Evolutionary conservation across 2,329 filamentous ascomycete species (phyloP), one percentile per base, ranked within the genome.

Genomic region (Fusarium scirpi): DNA sequence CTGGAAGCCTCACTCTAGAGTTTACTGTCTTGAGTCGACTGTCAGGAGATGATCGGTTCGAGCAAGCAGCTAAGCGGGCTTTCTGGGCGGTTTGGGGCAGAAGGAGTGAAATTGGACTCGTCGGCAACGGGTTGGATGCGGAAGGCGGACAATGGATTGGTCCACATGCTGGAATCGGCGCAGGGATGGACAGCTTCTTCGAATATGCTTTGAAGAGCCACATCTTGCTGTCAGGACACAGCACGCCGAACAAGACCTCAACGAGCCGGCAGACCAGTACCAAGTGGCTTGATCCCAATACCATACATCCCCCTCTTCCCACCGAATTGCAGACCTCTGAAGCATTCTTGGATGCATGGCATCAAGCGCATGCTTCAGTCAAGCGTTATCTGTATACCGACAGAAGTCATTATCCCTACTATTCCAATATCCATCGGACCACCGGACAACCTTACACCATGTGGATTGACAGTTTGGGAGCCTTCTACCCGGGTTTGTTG

Each of bases 51-150:
- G 83, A 86, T 12, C 89, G 92, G n/a, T 99, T 97, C 75, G 96
- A 99, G 79, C 89, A 92, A 76, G 86, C 93, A 18, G 95, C 93
- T 1, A 98, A 98, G 80, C 86, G 92, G 60, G 95, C 96, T 1
- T 99, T 99, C 76, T 98, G 95, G 94, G 92, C 94, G 25, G 93
- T 99, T n/a, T 99, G 96, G 96, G 85, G 91, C 45, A 87, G 93
- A 59, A 89, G 94, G 69, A 98, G 93, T 78, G 88, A 90, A 43
- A 93, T 97, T 74, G 94, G 93, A 6, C 85, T 99, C 25, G 91
- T 99, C 68, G 96, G 95, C 10, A 92, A 94, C 61, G 95, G 94
- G 5, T 94, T 99, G 66, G 95, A 97, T 81, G 93, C 94, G 2
- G 95, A 98, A 77, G 92, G 90, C 29, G 96, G 95, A 0, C 86